These are phyloP conservation scores for Tricholoma saponaceum DNA, from an alignment of 768 basidiomycete species.

Conservation along the genomic window DNA sequence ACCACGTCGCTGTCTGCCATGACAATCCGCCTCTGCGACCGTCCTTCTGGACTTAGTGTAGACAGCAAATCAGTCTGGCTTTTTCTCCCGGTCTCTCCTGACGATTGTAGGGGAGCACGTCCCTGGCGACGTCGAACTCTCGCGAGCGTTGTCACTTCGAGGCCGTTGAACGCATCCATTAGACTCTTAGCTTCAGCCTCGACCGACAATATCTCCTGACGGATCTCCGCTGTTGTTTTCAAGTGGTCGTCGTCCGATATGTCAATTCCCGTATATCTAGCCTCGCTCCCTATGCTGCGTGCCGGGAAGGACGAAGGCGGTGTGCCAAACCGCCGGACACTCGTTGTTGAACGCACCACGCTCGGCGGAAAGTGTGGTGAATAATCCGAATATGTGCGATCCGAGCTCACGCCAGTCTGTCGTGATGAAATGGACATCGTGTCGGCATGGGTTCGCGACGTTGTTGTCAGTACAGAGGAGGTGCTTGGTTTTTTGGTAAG, in stretches of 20 bases:
- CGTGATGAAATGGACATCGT: constrained; percentile 42
- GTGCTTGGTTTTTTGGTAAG: constrained; percentile 48
- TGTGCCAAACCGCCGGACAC: constrained; percentile 41
- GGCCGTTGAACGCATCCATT: constrained; percentile 76
- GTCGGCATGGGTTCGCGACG: constrained; percentile 34
- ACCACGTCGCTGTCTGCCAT: constrained; percentile 44
- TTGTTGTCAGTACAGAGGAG: constrained; percentile 42
- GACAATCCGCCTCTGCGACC: constrained; percentile 30
- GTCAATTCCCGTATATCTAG: constrained; percentile 35
- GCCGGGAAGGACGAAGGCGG: constrained; percentile 60
- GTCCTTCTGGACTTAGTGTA: constrained; percentile 31
- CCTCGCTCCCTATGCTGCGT: constrained; percentile 32
- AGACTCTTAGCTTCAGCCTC: constrained; percentile 69
- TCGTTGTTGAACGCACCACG: constrained; percentile 39
- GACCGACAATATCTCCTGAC: constrained; percentile 59
- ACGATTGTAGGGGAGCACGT: constrained; percentile 6
- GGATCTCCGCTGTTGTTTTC: constrained; percentile 59
- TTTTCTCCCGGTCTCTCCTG: constrained; percentile 12
- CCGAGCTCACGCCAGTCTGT: constrained; percentile 24
- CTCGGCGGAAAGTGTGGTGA: constrained; percentile 24
- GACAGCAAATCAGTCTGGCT: constrained; percentile 26
- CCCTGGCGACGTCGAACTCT: constrained; percentile 36
- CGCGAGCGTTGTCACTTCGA: constrained; percentile 68
- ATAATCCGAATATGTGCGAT: constrained; percentile 24
- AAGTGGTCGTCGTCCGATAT: constrained; percentile 53